Conservation (phyloP, 2,329 filamentous ascomycete genomes). For the Ophiocordyceps sinensis region DNA sequence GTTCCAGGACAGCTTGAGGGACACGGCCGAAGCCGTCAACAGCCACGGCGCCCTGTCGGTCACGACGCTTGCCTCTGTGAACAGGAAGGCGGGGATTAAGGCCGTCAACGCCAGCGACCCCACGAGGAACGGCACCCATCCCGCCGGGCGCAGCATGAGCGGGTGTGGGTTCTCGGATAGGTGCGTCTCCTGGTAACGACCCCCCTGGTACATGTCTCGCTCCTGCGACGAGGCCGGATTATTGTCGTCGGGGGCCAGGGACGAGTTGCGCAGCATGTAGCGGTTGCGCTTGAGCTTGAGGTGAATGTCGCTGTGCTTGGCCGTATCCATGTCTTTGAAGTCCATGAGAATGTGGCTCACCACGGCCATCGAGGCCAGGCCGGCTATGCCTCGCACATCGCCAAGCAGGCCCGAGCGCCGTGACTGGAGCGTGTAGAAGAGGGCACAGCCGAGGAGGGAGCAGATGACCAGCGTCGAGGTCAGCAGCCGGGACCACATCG, state of each 20-base stretch:
- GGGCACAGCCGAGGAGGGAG: constrained; percentile 38
- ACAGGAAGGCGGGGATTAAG: constrained; percentile 48
- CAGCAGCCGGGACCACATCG: constrained; percentile 46
- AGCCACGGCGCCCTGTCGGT: constrained; percentile 51
- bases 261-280: constrained; percentile 57
- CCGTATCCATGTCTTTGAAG: constrained; percentile 57
- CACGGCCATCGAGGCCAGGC: constrained; percentile 62
- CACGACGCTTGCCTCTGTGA: constrained; percentile 36
- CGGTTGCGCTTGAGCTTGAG: constrained; percentile 49
- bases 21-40: constrained; percentile 49
- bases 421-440: constrained; percentile 46
- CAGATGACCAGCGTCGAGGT: constrained; percentile 41
- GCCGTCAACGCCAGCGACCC: constrained; percentile 40
- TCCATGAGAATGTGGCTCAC: constrained; percentile 59
- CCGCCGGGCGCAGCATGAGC: constrained; percentile 47
- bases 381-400: constrained; percentile 59
- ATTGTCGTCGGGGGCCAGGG: constrained; percentile 49
- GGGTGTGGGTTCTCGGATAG: constrained; percentile 51
- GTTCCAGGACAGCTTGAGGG: constrained; percentile 54
- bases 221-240: constrained; percentile 26
- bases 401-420: constrained; percentile 51
- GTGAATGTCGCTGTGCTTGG: constrained; percentile 52
- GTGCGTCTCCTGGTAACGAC: constrained; percentile 30
- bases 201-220: constrained; percentile 14
- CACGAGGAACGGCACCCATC: constrained; percentile 45